Conservation (phyloP, 441 rosid species). For the Brassica hybrid region DNA sequence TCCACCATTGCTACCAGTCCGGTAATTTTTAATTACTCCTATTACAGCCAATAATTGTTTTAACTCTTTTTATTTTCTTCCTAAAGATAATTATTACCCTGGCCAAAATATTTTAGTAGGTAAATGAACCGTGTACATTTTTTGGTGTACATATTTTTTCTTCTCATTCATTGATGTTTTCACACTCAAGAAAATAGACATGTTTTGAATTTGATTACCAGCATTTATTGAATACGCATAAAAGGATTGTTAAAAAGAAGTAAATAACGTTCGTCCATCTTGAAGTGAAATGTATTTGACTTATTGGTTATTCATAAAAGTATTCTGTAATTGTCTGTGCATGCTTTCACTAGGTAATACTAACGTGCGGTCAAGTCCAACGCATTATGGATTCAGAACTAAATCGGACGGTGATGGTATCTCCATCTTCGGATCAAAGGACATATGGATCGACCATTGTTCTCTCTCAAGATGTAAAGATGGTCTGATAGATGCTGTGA, state of each 20-base stretch:
- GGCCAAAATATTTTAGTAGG: slow-evolving; percentile 35
- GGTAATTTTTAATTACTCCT: slow-evolving; percentile 47
- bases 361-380: slow-evolving; percentile 83
- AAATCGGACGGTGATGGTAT: slow-evolving; percentile 93
- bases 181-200: slow-evolving; percentile 24
- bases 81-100: slow-evolving; percentile 11
- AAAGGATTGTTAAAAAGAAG: not conserved
- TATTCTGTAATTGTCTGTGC: slow-evolving; percentile 13
- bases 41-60: not conserved
- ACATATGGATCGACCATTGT: slow-evolving; percentile 95
- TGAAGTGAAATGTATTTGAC: slow-evolving; percentile 22
- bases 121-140: no score
- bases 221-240: slow-evolving; percentile 31
- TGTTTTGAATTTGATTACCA: not conserved
- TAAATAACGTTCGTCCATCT: not conserved
- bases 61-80: not conserved
- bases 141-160: slow-evolving; percentile 26
- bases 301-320: slow-evolving; percentile 15
- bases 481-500: slow-evolving; percentile 85
- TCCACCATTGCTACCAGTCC: slow-evolving; percentile 81
- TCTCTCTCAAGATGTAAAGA: slow-evolving; percentile 86
- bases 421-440: slow-evolving; percentile 84
- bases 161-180: slow-evolving; percentile 14
- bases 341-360: slow-evolving; percentile 56
- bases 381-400: slow-evolving; percentile 78